Evolutionary conservation across 768 basidiomycete species (phyloP), one percentile per base, ranked within the genome.

Genomic region (Gelatoporia subvermispora): DNA sequence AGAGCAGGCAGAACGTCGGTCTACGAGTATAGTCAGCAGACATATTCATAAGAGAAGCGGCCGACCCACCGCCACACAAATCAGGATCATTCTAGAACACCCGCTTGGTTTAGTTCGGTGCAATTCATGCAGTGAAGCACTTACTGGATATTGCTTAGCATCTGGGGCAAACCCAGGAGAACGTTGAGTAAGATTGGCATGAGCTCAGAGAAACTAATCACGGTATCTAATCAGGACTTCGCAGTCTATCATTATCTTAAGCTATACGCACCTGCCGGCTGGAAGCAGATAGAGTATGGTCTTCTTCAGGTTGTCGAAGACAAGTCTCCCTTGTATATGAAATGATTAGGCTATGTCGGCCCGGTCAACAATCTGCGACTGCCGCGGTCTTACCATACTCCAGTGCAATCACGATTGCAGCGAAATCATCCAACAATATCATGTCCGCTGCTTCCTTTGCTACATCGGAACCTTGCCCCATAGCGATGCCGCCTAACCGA

Each of bases 401-500:
- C 54, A 84, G 74, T 1, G 79, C 83, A 35, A 72, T 71, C 43
- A 80, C 70, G 48, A 84, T 83, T 2, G 79, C 77, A 1, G 80
- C 78, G 56, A 85, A 83, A 58, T 81, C 79, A 47, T 81, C 76
- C 41, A 82, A 68, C 8, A 85, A 68, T 8, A 84, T 76, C 51
- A 84, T 72, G 52, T 82, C 81, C 4, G 80, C 74, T 3, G 81
- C 80, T 61, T 82, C 79, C 53, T 71, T 45, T n/a, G 76, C 75
- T 2, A 77, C 72, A 43, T 76, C 74, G 3, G 72, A 74, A 5
- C 74, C 73, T 15, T 67, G 62, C 7, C 75, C 79, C 68, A 81
- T 76, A 0, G 78, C 79, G 31, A 82, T 74, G 48, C 81, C 81
- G 40, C 79, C 75, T 47, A 31, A 16, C 40, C 13, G 16, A 15